These are phyloP conservation scores for Tetradesmus obliquus DNA, from an alignment of 139 green algal genomes.

Conservation along the genomic window DNA sequence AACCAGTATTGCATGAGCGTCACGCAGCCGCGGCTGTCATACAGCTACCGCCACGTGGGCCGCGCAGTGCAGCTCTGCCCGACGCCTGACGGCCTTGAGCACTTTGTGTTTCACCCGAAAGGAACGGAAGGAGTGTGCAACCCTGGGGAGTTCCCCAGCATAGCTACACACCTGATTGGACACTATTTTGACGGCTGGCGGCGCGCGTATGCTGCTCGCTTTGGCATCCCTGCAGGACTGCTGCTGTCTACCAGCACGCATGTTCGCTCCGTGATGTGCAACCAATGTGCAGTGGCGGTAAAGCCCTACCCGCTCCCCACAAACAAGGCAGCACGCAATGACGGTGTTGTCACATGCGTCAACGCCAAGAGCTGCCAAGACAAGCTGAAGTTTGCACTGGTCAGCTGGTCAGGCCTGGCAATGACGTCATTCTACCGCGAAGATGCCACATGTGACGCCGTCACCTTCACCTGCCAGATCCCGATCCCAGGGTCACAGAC, in stretches of 20 bases:
- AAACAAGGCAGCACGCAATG: conserved; percentile 37
- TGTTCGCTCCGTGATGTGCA: conserved; percentile 28
- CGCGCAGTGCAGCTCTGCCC: conserved; percentile 28
- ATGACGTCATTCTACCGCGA: conserved; percentile 10
- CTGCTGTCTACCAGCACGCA: conserved; percentile 10
- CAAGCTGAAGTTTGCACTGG: conserved; percentile 24
- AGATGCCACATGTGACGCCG: conserved; percentile 19
- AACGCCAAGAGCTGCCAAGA: conserved; percentile 27
- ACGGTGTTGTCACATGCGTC: conserved; percentile 30
- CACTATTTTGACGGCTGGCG: conserved; percentile 39
- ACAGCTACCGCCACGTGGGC: conserved; percentile 12
- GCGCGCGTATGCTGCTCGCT: background rate
- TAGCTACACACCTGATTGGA: conserved; percentile 29
- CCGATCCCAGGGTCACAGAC: conserved; percentile 1
- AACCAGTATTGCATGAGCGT: background rate
- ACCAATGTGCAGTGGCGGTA: conserved; percentile 25
- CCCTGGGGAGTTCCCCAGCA: background rate
- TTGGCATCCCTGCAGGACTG: background rate
- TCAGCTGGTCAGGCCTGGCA: conserved; percentile 29
- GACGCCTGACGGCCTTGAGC: background rate
- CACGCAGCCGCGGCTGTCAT: background rate
- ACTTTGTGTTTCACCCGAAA: background rate
- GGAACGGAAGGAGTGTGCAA: conserved; percentile 8
- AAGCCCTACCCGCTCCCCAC: conserved; percentile 33
- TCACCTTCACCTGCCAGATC: conserved; percentile 15